Conservation (phyloP, 2,329 filamentous ascomycete species). For the Neoarthrinium moseri region DNA sequence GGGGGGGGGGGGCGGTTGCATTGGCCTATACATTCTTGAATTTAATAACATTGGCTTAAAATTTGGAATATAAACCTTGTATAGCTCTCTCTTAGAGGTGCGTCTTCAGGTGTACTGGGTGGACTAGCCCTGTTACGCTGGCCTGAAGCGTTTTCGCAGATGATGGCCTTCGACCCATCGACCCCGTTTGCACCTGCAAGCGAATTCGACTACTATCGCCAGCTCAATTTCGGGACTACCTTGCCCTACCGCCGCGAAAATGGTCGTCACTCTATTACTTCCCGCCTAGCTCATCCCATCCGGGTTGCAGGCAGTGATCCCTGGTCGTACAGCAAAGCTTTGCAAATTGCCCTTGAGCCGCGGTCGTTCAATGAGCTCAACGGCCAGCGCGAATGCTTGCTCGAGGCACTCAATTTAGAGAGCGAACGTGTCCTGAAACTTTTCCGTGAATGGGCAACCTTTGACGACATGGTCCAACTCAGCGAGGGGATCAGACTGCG, state of each 20-base stretch:
- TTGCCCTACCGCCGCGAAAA: neutral
- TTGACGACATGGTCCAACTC: constrained; percentile 31
- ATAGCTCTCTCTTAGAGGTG: too few relatives aligned
- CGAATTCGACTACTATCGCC: too few relatives aligned
- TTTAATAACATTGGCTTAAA: too few relatives aligned
- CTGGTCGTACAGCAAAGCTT: neutral
- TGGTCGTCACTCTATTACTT: neutral
- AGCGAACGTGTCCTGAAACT: constrained; percentile 35
- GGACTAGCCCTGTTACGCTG: too few relatives aligned
- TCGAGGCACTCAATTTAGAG: constrained; percentile 38
- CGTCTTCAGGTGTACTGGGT: too few relatives aligned
- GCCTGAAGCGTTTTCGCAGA: too few relatives aligned
- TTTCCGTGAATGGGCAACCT: constrained; percentile 33
- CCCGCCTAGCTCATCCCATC: too few relatives aligned
- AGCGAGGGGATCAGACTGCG: constrained; percentile 20
- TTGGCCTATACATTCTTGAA: too few relatives aligned
- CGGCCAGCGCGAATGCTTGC: constrained; percentile 46
- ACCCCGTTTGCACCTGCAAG: too few relatives aligned
- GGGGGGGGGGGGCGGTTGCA: too few relatives aligned
- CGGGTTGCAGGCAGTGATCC: neutral
- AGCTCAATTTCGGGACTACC: neutral
- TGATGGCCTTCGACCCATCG: too few relatives aligned
- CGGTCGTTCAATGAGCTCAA: constrained; percentile 41
- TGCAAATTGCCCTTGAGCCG: constrained; percentile 24
- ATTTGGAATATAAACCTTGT: too few relatives aligned